Evolutionary conservation across 257 asterid species (phyloP).

Genomic region (Nicotiana otophora): DNA sequence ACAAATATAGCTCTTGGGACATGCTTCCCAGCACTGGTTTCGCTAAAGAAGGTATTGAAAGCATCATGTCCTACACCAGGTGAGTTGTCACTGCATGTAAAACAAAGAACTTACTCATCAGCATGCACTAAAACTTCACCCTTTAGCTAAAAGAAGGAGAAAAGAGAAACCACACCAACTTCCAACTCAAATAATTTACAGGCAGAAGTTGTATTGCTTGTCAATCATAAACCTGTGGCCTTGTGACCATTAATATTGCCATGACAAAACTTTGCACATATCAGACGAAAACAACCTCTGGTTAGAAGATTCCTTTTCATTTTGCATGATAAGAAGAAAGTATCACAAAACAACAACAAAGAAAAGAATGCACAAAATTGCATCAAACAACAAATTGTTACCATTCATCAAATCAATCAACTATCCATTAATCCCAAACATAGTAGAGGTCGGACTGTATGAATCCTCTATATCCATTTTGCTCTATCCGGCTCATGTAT

Average conservation of each 20-base stretch:
- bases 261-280: background rate
- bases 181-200: background rate
- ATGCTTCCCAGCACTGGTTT: slow-evolving; percentile 89
- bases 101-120: slow-evolving; percentile 8
- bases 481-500: too few relatives aligned
- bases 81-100: slow-evolving; percentile 59
- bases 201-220: background rate
- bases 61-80: slow-evolving; percentile 75
- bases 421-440: too few relatives aligned
- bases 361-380: background rate
- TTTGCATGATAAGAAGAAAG: background rate
- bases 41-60: slow-evolving; percentile 87
- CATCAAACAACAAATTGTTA: background rate
- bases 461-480: too few relatives aligned
- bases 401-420: background rate
- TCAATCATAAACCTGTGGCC: background rate
- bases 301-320: background rate
- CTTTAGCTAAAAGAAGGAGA: background rate
- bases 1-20: slow-evolving; percentile 87
- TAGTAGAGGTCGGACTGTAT: too few relatives aligned
- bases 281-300: background rate
- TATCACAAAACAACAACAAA: too few relatives aligned
- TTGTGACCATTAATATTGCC: background rate
- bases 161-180: background rate
- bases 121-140: background rate